A percentile compares a stretch with the other conserved stretches of the same genome.
Conservation (phyloP, 495 filamentous ascomycete genomes). For the Neurospora africana region DNA sequence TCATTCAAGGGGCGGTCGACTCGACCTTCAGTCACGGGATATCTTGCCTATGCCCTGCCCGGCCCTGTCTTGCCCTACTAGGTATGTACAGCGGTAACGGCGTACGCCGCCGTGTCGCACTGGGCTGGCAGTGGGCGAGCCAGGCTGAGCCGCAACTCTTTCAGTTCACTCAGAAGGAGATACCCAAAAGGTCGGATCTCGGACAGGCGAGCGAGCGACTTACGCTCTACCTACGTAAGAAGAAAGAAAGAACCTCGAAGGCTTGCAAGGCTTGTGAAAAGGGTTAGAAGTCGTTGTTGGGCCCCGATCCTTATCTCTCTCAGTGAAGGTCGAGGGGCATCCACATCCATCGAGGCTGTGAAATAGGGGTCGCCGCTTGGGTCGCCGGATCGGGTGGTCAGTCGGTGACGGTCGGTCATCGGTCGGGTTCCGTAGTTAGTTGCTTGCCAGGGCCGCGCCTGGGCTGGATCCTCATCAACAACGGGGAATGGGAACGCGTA, state of each 20-base stretch:
- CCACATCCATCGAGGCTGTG: background rate
- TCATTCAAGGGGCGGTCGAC: background rate
- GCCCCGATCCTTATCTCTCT: background rate
- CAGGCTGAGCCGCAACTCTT: background rate
- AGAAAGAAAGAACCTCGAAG: background rate
- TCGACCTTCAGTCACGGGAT: background rate
- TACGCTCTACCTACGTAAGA: background rate
- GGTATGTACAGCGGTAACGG: background rate
- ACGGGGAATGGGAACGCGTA: background rate
- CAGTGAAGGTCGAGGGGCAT: background rate
- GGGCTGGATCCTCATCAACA: background rate
- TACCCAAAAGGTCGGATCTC: background rate
- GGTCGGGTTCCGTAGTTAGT: background rate
- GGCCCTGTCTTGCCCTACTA: background rate
- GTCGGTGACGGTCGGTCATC: background rate
- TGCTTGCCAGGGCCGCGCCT: background rate
- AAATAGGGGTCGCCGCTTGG: background rate
- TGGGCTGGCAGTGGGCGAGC: background rate
- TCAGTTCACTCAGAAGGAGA: background rate
- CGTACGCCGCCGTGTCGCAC: background rate
- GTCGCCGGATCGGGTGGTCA: background rate
- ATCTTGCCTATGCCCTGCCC: background rate
- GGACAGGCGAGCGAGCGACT: background rate
- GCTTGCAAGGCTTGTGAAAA: background rate
- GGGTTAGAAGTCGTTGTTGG: background rate